phyloP scores from a whole-genome alignment of 495 filamentous ascomycete species.

The Podospora bellae-mahoneyi region DNA sequence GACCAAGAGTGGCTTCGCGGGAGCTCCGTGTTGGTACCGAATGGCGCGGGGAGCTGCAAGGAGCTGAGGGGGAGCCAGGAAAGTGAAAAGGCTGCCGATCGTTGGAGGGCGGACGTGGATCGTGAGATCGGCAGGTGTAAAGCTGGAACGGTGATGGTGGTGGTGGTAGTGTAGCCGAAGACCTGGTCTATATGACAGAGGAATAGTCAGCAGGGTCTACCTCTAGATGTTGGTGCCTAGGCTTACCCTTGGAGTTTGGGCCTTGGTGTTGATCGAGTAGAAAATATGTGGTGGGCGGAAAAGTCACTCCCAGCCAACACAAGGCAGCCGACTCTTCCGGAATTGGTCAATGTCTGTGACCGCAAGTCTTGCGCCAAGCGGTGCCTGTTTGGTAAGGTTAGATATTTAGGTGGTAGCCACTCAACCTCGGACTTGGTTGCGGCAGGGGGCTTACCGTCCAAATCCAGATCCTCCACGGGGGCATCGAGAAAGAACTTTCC shows the following conservation, averaged over 20 bases:
- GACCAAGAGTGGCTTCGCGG: not conserved
- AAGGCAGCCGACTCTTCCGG: not conserved
- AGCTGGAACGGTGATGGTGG: not conserved
- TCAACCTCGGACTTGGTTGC: not conserved
- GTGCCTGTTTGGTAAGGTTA: not conserved
- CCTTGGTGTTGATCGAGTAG: not conserved
- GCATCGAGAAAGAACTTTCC: not conserved
- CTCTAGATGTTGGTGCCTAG: too few species aligned
- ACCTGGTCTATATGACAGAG: not conserved
- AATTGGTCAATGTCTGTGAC: not conserved
- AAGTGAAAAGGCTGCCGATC: not conserved
- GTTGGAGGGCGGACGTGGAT: not conserved
- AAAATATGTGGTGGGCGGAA: not conserved
- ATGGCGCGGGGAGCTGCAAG: not conserved
- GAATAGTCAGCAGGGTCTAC: not conserved
- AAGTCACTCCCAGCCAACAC: not conserved
- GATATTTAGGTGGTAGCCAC: not conserved
- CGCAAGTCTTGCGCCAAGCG: not conserved
- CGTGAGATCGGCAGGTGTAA: not conserved
- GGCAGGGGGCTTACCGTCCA: not conserved
- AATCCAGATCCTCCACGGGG: not conserved
- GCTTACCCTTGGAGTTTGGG: not conserved
- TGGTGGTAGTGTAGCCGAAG: not conserved
- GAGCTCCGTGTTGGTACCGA: not conserved
- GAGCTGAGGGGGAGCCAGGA: not conserved